A percentile compares a stretch with the other conserved stretches of the same genome.
phyloP scores from a whole-genome alignment of 2,329 filamentous ascomycete species.

The Neopestalotiopsis clavispora region DNA sequence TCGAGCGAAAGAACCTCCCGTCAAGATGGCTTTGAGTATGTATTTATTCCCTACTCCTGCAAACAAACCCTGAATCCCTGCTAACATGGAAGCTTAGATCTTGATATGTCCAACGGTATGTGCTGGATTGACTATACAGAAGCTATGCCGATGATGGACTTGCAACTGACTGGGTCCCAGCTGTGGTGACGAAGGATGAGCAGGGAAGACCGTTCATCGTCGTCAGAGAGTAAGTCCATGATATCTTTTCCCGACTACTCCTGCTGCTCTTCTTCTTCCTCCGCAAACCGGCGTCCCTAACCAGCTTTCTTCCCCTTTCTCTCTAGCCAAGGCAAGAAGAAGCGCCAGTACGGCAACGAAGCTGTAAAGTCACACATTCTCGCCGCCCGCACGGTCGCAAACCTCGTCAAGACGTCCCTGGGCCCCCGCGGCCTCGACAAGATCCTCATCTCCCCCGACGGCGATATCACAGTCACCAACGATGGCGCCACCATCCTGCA shows the following conservation, averaged over 20 bases:
- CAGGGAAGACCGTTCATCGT: conserved; percentile 97
- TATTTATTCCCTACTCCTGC: conserved; percentile 23
- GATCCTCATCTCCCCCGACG: conserved; percentile 97
- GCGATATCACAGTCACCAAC: conserved; percentile 99
- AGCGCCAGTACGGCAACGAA: conserved; percentile 93
- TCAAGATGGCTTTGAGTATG: conserved; percentile 66
- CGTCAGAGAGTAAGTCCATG: conserved; percentile 82
- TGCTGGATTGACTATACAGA: conserved; percentile 26
- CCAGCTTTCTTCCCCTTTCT: conserved; percentile 24
- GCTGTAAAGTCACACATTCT: conserved; percentile 98
- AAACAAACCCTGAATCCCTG: conserved; percentile 28
- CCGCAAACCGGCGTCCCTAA: no score
- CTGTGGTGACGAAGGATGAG: conserved; percentile 91
- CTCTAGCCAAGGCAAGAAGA: conserved; percentile 91
- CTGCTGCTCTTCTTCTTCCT: neutral
- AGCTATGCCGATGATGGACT: neutral
- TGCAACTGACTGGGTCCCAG: conserved; percentile 42
- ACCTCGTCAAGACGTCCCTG: conserved; percentile 96
- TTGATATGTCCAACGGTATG: conserved; percentile 84
- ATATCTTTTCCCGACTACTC: conserved; percentile 19
- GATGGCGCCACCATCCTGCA: conserved; percentile 97
- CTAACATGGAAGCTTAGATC: conserved; percentile 57
- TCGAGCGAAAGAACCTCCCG: conserved; percentile 29
- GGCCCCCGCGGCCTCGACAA: conserved; percentile 97
- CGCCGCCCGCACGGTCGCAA: conserved; percentile 92